Conservation (phyloP, 495 filamentous ascomycete species). For the Penicillium coffeae region DNA sequence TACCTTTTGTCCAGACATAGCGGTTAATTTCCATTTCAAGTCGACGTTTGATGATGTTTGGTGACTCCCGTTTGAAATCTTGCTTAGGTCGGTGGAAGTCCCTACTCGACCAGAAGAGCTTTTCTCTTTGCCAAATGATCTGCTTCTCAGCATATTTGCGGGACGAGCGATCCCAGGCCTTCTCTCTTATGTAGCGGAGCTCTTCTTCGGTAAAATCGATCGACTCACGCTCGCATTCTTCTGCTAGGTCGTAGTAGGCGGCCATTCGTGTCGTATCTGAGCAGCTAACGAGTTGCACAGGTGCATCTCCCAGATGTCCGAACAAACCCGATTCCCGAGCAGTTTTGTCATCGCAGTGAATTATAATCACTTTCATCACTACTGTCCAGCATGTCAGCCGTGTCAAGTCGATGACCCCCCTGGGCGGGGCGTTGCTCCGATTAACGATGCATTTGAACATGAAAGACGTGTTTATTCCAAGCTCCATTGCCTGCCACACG, state of each 20-base stretch:
- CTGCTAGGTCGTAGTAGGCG: background rate
- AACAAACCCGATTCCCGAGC: background rate
- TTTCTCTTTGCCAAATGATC: too few species aligned
- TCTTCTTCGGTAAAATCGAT: too few species aligned
- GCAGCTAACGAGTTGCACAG: background rate
- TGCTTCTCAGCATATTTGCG: too few species aligned
- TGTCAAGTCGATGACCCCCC: background rate
- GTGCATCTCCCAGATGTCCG: background rate
- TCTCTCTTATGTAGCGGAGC: too few species aligned
- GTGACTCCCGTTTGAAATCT: background rate
- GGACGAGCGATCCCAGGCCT: too few species aligned
- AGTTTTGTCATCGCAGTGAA: background rate
- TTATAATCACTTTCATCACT: background rate
- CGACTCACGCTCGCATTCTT: background rate
- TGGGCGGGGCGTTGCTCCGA: background rate
- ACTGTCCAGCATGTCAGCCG: background rate
- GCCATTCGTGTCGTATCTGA: background rate
- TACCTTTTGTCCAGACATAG: background rate
- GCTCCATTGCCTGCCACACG: background rate
- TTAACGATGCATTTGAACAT: background rate
- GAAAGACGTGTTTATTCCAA: background rate
- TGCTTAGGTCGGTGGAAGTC: background rate
- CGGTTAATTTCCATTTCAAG: background rate
- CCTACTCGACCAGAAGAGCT: too few species aligned
- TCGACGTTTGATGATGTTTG: background rate